Evolutionary conservation across 768 basidiomycete species (phyloP), one percentile per base, ranked within the genome.

Genomic region (Mycena venus): DNA sequence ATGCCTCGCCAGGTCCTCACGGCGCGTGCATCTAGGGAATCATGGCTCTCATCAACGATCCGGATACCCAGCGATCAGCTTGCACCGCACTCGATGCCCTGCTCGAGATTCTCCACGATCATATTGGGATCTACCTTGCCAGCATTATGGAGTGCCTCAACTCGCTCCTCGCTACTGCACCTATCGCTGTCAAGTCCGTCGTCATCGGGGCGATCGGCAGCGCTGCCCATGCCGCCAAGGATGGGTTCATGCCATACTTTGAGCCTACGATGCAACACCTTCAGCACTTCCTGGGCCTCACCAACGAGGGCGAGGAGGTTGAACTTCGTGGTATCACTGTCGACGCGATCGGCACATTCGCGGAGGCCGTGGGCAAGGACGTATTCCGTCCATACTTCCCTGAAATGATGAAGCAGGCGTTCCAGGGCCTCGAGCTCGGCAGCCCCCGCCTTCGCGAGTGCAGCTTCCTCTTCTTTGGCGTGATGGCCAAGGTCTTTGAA

Each of bases 321-420:
- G 97, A 99, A 79, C 91, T 99, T 44, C 95, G 98, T 70, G 98
- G 98, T 42, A 97, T 99, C 80, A 94, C 98, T 14, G 98, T 98
- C 92, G 98, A 99, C 84, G 96, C 98, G n/a, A 93, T 99, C 72
- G 98, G 98, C 64, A 99, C 98, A 0, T 96, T 99, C 78, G 96
- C 98, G 17, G 98, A 99, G 85, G 96, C 98, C 10, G 96, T 99
- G 72, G 98, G 98, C 75, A 91, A 93, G 80, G 97, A 99, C 17
- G 87, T 92, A 32, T 99, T 99, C 93, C 88, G 95, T 38, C 97
- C 97, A 21, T 99, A 94, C 90, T 98, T 98, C 88, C 89, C 92
- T n/a, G 93, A 96, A 70, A 91, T 98, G 90, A 99, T 99, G 98
- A 91, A 92, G 81, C 93, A 95, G 77, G 96, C 97, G 3, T 97